Evolutionary conservation across 1,139 yeast genomes (phyloP).

Genomic region (Yamadazyma atmosphaerica): DNA sequence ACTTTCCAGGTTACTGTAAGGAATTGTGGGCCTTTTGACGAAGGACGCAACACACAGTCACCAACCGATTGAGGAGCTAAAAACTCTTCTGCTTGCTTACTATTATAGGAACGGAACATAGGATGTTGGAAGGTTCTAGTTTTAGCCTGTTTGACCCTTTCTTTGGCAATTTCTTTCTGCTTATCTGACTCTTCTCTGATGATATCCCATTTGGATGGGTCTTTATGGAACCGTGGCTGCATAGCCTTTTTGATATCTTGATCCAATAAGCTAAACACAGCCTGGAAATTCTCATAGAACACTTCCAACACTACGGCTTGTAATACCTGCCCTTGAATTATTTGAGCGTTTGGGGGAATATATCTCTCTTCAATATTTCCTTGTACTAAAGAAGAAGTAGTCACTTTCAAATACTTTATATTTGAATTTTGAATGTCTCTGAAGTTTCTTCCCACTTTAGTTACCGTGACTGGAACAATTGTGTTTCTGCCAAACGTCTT

Average conservation of each 20-base stretch:
- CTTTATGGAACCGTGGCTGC: conserved; percentile 50
- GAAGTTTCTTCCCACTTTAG: conserved; percentile 50
- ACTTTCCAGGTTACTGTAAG: conserved; percentile 97
- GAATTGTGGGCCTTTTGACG: conserved; percentile 85
- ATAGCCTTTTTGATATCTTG: conserved; percentile 66
- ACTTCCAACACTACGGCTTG: conserved; percentile 76
- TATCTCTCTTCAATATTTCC: conserved; percentile 71
- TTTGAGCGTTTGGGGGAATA: conserved; percentile 54
- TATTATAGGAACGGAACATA: conserved; percentile 78
- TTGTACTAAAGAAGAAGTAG: conserved; percentile 74
- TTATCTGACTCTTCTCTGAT: conserved; percentile 72
- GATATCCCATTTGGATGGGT: conserved; percentile 77
- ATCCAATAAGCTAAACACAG: conserved; percentile 68
- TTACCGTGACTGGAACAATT: conserved; percentile 76
- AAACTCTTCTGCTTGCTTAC: conserved; percentile 89
- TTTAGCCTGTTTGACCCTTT: conserved; percentile 54
- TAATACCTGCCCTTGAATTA: conserved; percentile 73
- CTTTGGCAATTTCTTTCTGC: conserved; percentile 56
- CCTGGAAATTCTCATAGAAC: conserved; percentile 71
- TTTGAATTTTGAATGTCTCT: conserved; percentile 33
- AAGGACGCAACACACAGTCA: conserved; percentile 91
- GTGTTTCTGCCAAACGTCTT: conserved; percentile 67
- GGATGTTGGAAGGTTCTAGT: conserved; percentile 90
- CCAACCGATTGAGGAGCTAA: conserved; percentile 89
- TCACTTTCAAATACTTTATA: conserved; percentile 51